These are phyloP conservation scores for Atkinsonella texensis DNA, from an alignment of 2,329 filamentous ascomycete genomes.

Conservation along the genomic window DNA sequence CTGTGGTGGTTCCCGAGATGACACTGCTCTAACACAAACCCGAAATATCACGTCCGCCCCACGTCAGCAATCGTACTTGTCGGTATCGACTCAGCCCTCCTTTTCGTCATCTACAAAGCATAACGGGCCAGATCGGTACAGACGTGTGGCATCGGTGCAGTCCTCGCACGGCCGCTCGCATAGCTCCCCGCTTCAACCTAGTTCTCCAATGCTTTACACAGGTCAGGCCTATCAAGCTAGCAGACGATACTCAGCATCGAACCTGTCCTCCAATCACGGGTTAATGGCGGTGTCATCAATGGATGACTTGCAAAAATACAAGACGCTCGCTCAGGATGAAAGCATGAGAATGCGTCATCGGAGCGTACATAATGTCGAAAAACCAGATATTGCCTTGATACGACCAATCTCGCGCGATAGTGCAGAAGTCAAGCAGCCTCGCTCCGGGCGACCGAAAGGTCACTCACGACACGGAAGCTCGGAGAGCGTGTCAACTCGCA, in stretches of 20 bases:
- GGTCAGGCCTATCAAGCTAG: conserved; percentile 9
- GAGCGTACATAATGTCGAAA: conserved; percentile 60
- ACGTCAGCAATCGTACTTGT: conserved; percentile 32
- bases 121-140: conserved; percentile 64
- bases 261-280: conserved; percentile 35
- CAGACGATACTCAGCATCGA: conserved; percentile 23
- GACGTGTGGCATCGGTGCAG: conserved; percentile 45
- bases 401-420: conserved; percentile 11
- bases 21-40: conserved; percentile 32
- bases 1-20: conserved; percentile 37
- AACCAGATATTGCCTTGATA: conserved; percentile 12
- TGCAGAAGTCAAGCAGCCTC: conserved; percentile 22
- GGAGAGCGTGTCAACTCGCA: conserved; percentile 49
- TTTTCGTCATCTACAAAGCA: conserved; percentile 29
- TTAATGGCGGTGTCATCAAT: conserved; percentile 34
- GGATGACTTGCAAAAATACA: conserved; percentile 59
- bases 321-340: conserved; percentile 47
- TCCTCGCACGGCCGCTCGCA: conserved; percentile 23
- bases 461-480: conserved; percentile 44
- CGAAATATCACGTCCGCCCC: conserved; percentile 27
- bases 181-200: conserved; percentile 22
- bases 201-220: conserved; percentile 17
- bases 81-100: conserved; percentile 33
- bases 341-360: conserved; percentile 68
- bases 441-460: conserved; percentile 19